Base-by-base conservation (phyloP, 2,329 filamentous ascomycete genomes). In the Diaporthe sp. region DNA sequence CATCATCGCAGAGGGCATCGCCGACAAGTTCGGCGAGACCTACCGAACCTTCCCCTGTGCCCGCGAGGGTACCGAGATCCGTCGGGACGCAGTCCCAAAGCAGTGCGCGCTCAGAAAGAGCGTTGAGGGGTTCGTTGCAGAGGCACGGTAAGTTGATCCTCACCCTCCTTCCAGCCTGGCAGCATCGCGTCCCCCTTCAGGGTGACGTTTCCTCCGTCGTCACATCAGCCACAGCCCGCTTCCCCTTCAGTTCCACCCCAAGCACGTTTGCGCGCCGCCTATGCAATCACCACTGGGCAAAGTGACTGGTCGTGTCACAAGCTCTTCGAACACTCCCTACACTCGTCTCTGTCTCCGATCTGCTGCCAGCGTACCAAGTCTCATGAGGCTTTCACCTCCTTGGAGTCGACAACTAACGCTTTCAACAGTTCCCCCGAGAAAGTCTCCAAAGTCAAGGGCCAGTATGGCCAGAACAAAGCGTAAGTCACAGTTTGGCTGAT, bases 1-100 rank as follows among this genome's bases (percentile, higher is more conserved):
- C 39, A 74, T 76, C 51, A 67, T 76, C 6, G 75, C 75, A 4
- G 75, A 76, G 46, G 72, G 57, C 12, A 68, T 76, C 58, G 75
- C 75, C 49, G 59, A 71, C 8, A 71, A 65, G 28, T 72, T 71
- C 42, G 51, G 67, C 42, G 57, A 74, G 31, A 42, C 44, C 6
- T 74, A 74, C 58, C 72, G 75, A 22, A 37, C 34, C 39, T 76
- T 69, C 25, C 75, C 72, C 4, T 34, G 49, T 28, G 28, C 46
- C 28, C 34, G 72, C 19, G 22, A 68, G n/a, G 44, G 69, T 7
- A 44, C 70, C 6, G 28, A 72, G 59, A 74, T 76, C 31, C 75
- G 75, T 5, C 67, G 75, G 31, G 51, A 76, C 51, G 51, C 25
- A 17, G 17, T 51, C 19, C 72, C 67, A 2, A 37, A 51, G 34